Percentiles rank a stretch among this genome's conserved stretches.
Conservation (phyloP, 148 eudicot species). For the Fallopia convolvulus region DNA sequence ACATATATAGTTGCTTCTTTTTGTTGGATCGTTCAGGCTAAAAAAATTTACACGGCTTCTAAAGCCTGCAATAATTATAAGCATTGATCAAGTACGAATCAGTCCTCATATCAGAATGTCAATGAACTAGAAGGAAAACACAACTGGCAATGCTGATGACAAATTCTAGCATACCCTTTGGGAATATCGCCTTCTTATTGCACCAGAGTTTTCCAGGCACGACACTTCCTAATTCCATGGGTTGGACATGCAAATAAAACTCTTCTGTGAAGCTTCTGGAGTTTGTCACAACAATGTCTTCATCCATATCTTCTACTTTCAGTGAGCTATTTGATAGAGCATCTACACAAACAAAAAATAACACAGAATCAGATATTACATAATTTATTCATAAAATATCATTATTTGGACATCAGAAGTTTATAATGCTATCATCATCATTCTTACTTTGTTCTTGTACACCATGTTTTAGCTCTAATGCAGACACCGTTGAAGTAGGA, state of each 20-base stretch:
- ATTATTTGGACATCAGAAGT: neutral
- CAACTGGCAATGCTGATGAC: neutral
- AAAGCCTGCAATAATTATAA: slow-evolving; percentile 29
- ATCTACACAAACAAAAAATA: slow-evolving; percentile 9
- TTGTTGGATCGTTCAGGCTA: slow-evolving; percentile 23
- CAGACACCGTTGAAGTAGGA: neutral
- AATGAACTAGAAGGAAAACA: neutral
- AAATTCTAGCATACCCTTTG: slow-evolving; percentile 29
- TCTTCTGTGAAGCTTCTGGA: slow-evolving; percentile 11
- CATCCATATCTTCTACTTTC: slow-evolving; percentile 22
- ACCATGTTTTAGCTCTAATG: neutral
- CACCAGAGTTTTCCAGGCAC: slow-evolving; percentile 41
- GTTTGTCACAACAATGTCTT: slow-evolving; percentile 1
- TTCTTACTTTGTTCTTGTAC: slow-evolving; percentile 7
- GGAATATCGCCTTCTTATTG: slow-evolving; percentile 50
- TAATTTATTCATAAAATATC: neutral
- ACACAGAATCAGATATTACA: neutral
- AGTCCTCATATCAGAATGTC: neutral
- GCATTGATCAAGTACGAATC: neutral
- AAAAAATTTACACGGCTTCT: slow-evolving; percentile 43
- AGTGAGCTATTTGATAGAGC: slow-evolving; percentile 16
- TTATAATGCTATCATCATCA: slow-evolving; percentile 1
- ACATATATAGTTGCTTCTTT: slow-evolving; percentile 30
- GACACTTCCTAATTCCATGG: slow-evolving; percentile 27
- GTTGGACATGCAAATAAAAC: slow-evolving; percentile 19